phyloP scores from a whole-genome alignment of 139 green algal species.

The Yamagishiella unicocca region DNA sequence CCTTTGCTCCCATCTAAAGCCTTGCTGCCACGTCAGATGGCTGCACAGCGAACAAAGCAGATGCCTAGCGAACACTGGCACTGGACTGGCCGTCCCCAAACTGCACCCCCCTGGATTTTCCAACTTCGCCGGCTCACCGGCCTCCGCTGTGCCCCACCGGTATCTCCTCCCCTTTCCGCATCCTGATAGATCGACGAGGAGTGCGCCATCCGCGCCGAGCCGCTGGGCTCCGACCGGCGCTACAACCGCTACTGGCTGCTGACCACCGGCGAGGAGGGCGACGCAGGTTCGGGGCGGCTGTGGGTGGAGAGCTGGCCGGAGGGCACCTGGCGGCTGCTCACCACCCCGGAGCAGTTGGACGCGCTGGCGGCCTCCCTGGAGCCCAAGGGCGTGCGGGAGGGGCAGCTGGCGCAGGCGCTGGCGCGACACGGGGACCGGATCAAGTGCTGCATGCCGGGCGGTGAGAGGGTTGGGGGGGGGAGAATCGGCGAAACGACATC shows the following conservation, averaged over 20 bases:
- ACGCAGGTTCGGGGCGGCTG: slow-evolving; percentile 47
- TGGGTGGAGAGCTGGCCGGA: slow-evolving; percentile 63
- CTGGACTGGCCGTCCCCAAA: too few species aligned
- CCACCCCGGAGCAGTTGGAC: slow-evolving; percentile 60
- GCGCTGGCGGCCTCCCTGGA: slow-evolving; percentile 69
- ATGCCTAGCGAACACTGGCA: too few species aligned
- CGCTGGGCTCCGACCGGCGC: slow-evolving; percentile 85
- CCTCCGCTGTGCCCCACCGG: too few species aligned
- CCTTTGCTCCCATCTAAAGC: too few species aligned
- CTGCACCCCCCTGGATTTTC: too few species aligned
- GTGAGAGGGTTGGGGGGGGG: background rate
- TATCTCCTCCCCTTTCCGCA: too few species aligned
- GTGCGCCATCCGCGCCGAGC: slow-evolving; percentile 64
- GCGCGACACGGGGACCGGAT: slow-evolving; percentile 27
- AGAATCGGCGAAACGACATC: too few species aligned
- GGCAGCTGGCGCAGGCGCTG: slow-evolving; percentile 48
- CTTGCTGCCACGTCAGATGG: too few species aligned
- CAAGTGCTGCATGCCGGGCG: slow-evolving; percentile 43
- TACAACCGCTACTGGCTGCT: slow-evolving; percentile 86
- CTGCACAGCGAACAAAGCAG: too few species aligned
- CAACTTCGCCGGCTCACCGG: too few species aligned
- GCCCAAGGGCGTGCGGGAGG: slow-evolving; percentile 70
- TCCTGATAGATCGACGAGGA: slow-evolving; percentile 60
- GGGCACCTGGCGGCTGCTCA: slow-evolving; percentile 66
- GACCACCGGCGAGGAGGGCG: slow-evolving; percentile 3